These are phyloP conservation scores for Henningerozyma blattae DNA, from an alignment of 805 yeast genomes.

Conservation along the genomic window DNA sequence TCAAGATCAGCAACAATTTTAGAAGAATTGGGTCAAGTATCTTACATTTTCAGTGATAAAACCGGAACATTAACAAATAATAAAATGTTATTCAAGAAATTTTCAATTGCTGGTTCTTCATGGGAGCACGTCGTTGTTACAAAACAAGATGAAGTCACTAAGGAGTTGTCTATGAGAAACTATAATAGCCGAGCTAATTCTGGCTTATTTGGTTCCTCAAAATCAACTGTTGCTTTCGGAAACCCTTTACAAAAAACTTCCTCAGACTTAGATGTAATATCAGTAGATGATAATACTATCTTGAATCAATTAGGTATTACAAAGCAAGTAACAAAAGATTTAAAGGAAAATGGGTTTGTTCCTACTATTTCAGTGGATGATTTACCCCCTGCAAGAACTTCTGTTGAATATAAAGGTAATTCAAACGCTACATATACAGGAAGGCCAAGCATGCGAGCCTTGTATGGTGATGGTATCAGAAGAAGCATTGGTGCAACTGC, in stretches of 20 bases:
- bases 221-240: not conserved
- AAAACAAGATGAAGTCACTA: not conserved
- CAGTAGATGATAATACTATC: slow-evolving; percentile 11
- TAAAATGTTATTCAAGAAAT: slow-evolving; percentile 80
- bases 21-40: slow-evolving; percentile 95
- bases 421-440: slow-evolving; percentile 34
- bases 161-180: not conserved
- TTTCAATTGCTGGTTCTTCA: slow-evolving; percentile 76
- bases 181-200: not conserved
- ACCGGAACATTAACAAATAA: slow-evolving; percentile 97
- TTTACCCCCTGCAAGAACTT: slow-evolving; percentile 14
- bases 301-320: slow-evolving; percentile 5
- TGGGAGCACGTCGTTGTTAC: slow-evolving; percentile 73
- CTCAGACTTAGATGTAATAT: slow-evolving; percentile 13
- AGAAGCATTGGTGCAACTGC: slow-evolving; percentile 5
- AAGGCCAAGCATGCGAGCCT: slow-evolving; percentile 46
- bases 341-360: not conserved
- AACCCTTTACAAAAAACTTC: not conserved
- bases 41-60: slow-evolving; percentile 89
- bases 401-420: slow-evolving; percentile 32
- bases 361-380: not conserved
- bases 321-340: not conserved
- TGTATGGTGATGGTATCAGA: slow-evolving; percentile 11
- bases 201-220: not conserved
- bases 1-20: slow-evolving; percentile 91